A percentile compares a stretch with the other conserved stretches of the same genome.
phyloP scores from a whole-genome alignment of 225 moss, liverwort and hornwort genomes.

The Pseudoscleropodium purum region DNA sequence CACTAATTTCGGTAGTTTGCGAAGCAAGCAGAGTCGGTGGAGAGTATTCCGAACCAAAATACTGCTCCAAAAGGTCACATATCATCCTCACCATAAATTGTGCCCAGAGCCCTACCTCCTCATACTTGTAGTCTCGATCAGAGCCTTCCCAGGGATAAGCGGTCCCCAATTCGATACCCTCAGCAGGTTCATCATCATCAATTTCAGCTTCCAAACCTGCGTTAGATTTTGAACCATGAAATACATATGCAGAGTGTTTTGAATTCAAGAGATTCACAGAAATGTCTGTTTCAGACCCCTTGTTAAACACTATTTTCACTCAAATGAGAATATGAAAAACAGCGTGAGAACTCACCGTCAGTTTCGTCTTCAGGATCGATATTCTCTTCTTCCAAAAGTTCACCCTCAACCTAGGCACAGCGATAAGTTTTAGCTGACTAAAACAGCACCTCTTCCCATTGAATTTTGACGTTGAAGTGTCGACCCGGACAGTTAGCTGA shows the following conservation, averaged over 20 bases:
- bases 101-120: slow-evolving; percentile 41
- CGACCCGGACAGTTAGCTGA: background rate
- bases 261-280: background rate
- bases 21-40: background rate
- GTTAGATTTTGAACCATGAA: background rate
- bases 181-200: slow-evolving; percentile 60
- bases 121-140: slow-evolving; percentile 73
- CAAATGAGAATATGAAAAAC: background rate
- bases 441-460: background rate
- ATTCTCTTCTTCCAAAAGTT: slow-evolving; percentile 57
- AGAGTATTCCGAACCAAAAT: background rate
- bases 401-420: slow-evolving; percentile 63
- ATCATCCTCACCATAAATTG: background rate
- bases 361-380: slow-evolving; percentile 29
- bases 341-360: slow-evolving; percentile 21
- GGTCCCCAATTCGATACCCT: slow-evolving; percentile 58
- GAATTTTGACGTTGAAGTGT: background rate
- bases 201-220: slow-evolving; percentile 36
- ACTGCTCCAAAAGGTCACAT: background rate
- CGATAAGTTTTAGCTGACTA: background rate
- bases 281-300: too few relatives aligned
- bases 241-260: background rate
- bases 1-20: background rate
- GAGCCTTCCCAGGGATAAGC: slow-evolving; percentile 70
- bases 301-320: background rate